Evolutionary conservation across 1,284 basidiomycete species (phyloP).

Genomic region (Wolfiporia cocos): DNA sequence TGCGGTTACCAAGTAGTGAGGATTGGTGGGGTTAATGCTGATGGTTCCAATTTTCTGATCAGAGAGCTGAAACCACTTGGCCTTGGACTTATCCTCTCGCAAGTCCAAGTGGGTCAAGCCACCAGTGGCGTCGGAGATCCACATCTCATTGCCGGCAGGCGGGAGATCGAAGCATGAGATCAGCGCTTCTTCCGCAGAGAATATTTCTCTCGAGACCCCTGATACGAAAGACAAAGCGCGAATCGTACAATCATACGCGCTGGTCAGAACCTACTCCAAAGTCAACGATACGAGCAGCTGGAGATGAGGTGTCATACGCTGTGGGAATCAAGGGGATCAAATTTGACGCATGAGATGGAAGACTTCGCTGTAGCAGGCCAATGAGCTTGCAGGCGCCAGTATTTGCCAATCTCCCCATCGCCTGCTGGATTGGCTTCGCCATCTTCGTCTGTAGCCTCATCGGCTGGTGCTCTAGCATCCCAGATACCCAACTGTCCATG

Average conservation of each 20-base stretch:
- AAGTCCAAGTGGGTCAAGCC: conserved; percentile 69
- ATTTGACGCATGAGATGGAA: conserved; percentile 68
- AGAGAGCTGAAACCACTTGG: conserved; percentile 57
- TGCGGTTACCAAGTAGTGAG: conserved; percentile 61
- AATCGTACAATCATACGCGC: conserved; percentile 72
- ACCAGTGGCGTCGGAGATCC: conserved; percentile 68
- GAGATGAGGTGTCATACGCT: conserved; percentile 50
- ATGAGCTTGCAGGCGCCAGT: conserved; percentile 74
- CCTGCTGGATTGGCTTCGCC: conserved; percentile 36
- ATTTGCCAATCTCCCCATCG: conserved; percentile 57
- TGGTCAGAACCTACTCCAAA: conserved; percentile 80
- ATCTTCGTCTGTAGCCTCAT: conserved; percentile 60
- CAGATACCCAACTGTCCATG: conserved; percentile 76
- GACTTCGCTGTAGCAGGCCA: conserved; percentile 77
- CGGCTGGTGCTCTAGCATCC: conserved; percentile 65
- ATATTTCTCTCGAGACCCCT: conserved; percentile 62
- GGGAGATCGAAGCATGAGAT: conserved; percentile 63
- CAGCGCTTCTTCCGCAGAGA: conserved; percentile 50
- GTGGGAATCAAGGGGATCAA: conserved; percentile 67
- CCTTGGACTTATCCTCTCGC: conserved; percentile 50
- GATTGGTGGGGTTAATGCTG: conserved; percentile 67
- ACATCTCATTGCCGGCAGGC: conserved; percentile 66
- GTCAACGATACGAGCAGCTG: no score
- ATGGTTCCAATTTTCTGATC: conserved; percentile 70
- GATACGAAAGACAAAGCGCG: conserved; percentile 65